phyloP scores from a whole-genome alignment of 2,329 filamentous ascomycete species.

The Colletotrichum sp. region DNA sequence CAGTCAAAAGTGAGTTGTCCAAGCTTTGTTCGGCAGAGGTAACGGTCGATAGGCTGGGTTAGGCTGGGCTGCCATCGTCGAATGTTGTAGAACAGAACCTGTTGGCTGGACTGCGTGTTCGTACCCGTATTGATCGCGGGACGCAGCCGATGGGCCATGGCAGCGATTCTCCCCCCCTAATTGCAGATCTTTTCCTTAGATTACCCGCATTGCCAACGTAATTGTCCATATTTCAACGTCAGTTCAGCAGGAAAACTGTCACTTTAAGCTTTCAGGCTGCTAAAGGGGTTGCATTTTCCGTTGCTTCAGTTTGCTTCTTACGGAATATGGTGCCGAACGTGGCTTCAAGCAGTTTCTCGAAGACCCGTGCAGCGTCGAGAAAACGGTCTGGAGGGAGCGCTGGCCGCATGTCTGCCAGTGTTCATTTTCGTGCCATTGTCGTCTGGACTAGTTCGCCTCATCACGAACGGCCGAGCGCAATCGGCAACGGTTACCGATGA shows the following conservation, averaged over 20 bases:
- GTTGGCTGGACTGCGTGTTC: neutral
- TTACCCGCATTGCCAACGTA: neutral
- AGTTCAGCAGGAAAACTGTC: neutral
- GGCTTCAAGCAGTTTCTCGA: neutral
- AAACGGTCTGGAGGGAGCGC: neutral
- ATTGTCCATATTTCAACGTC: conserved; percentile 2
- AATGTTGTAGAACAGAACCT: neutral
- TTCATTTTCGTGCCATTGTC: neutral
- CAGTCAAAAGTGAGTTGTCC: neutral
- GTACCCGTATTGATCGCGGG: conserved; percentile 9
- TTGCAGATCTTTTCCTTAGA: neutral
- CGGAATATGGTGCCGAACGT: neutral
- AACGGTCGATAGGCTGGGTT: neutral
- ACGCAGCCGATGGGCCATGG: neutral
- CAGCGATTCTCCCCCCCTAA: neutral
- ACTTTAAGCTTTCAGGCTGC: neutral
- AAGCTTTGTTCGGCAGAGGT: neutral
- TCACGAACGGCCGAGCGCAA: neutral
- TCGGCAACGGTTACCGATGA: neutral
- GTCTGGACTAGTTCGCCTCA: neutral
- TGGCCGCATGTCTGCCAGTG: neutral
- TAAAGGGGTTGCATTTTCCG: neutral
- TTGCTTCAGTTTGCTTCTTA: neutral
- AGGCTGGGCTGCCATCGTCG: neutral
- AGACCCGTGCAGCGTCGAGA: neutral